Conservation (phyloP, 805 yeast species). For the Kregervanrija delftensis region DNA sequence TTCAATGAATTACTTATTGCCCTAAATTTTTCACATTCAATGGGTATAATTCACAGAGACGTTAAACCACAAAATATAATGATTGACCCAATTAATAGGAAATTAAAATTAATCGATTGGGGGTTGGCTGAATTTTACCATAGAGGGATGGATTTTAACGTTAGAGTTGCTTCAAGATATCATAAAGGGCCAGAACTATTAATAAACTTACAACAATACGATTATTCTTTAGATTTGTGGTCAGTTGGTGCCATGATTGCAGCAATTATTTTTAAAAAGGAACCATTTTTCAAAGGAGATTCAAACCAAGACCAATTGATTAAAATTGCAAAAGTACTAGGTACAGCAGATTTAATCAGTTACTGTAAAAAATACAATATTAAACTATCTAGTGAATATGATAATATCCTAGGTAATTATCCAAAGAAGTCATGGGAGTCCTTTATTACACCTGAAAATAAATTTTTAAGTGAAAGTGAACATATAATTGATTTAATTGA, state of each 20-base stretch:
- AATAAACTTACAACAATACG: conserved; percentile 76
- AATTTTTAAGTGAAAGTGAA: conserved; percentile 41
- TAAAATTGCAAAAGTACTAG: conserved; percentile 81
- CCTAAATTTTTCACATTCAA: conserved; percentile 81
- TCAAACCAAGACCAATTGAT: conserved; percentile 89
- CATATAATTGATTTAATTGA: conserved; percentile 67
- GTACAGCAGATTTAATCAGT: conserved; percentile 65
- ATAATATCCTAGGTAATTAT: conserved; percentile 61
- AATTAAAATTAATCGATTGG: conserved; percentile 83
- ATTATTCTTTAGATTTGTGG: conserved; percentile 87
- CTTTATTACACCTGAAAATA: conserved; percentile 50
- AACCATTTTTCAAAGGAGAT: conserved; percentile 89
- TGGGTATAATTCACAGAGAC: conserved; percentile 93
- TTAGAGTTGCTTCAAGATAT: conserved; percentile 85
- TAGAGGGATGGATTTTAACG: conserved; percentile 83
- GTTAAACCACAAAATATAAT: conserved; percentile 91
- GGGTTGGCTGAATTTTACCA: conserved; percentile 92
- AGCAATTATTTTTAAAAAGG: conserved; percentile 79
- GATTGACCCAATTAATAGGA: conserved; percentile 68
- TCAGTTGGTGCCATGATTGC: conserved; percentile 89
- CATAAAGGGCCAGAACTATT: conserved; percentile 89
- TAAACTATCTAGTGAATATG: conserved; percentile 69
- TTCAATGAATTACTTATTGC: conserved; percentile 79
- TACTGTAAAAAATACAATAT: conserved; percentile 67
- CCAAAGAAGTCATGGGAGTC: conserved; percentile 61